Conservation (phyloP, 2,329 filamentous ascomycete species). For the Epichloe gansuensis region DNA sequence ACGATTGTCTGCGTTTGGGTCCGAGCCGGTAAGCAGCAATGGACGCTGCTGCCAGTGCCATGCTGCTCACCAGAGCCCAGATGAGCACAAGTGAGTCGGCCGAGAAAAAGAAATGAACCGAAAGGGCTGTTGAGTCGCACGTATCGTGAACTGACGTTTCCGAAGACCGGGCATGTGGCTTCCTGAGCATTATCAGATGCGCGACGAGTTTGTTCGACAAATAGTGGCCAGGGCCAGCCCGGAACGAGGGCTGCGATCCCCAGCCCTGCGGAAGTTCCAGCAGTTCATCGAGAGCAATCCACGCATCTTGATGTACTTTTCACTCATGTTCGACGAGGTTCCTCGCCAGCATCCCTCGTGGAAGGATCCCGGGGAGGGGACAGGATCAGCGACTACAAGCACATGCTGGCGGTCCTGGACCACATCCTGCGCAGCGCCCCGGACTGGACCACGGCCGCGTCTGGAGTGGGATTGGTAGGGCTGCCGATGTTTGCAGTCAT, state of each 20-base stretch:
- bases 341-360: background rate
- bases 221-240: background rate
- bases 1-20: background rate
- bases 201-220: background rate
- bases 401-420: background rate
- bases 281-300: conserved; percentile 51
- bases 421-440: background rate
- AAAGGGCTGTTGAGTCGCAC: background rate
- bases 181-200: background rate
- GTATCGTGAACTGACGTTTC: too few species aligned
- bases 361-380: background rate
- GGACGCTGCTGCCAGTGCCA: background rate
- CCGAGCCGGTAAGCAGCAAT: background rate
- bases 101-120: background rate
- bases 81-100: background rate
- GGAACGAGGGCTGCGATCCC: background rate
- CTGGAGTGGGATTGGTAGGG: background rate
- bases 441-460: background rate
- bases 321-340: conserved; percentile 54
- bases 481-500: background rate
- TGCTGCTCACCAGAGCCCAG: background rate
- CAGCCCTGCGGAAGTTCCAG: conserved; percentile 50
- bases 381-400: background rate
- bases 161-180: background rate
- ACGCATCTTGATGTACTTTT: conserved; percentile 53